Evolutionary conservation across 352 stramenopile genomes (phyloP).

Genomic region (Pythium sukuiense): DNA sequence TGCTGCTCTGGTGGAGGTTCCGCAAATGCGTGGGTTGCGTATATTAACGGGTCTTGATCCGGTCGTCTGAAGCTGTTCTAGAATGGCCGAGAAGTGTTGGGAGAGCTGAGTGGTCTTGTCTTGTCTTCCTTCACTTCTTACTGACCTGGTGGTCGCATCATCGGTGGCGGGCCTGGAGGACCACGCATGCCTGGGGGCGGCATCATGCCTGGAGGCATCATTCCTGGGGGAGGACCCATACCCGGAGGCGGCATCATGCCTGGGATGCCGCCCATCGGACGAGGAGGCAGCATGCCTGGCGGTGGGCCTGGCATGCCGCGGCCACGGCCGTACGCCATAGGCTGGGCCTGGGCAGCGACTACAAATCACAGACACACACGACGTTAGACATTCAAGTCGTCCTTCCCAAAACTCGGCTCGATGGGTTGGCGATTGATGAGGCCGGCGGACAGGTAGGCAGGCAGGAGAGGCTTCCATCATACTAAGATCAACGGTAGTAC

Average conservation of each 20-base stretch:
- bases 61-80: neutral
- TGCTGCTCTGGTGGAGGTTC: neutral
- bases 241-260: conserved; percentile 64
- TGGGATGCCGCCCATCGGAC: conserved; percentile 57
- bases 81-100: conserved; percentile 2
- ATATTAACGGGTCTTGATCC: conserved; percentile 16
- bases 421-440: neutral
- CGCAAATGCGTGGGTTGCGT: neutral
- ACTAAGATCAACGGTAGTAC: conserved; percentile 87
- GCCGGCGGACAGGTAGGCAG: conserved; percentile 5
- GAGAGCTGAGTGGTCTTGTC: neutral
- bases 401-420: neutral
- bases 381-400: neutral
- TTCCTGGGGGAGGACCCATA: conserved; percentile 47
- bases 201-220: conserved; percentile 77
- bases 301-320: conserved; percentile 71
- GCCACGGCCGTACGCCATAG: conserved; percentile 77
- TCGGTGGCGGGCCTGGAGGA: conserved; percentile 43
- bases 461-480: conserved; percentile 59
- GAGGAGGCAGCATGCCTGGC: conserved; percentile 50
- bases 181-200: conserved; percentile 69
- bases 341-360: conserved; percentile 80
- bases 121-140: conserved; percentile 31
- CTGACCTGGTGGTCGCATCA: conserved; percentile 77
- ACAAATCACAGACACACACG: conserved; percentile 17